Evolutionary conservation across 148 eudicot species (phyloP), one percentile per base, ranked within the genome.

Genomic region (Rhododendron kiyosumense): DNA sequence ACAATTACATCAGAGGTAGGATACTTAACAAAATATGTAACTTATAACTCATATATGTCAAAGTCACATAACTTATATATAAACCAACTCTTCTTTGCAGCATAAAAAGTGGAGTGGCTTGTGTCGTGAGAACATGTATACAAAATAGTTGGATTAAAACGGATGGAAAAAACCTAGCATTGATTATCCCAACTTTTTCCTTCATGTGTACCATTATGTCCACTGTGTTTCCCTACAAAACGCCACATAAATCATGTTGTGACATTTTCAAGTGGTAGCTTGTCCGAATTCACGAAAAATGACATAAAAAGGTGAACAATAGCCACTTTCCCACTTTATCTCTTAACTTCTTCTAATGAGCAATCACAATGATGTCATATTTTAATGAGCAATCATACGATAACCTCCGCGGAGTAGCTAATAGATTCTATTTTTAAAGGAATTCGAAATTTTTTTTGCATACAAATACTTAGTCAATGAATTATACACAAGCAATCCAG

Each of bases 1-100:
- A 71, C 82, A 71, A 49, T 65, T 28, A 46, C 13, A 43, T 63
- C 28, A 43, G 30, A 28, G 30, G 61, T 93, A 77, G 28, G 51
- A 77, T 22, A 5, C 30, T 22, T 41, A 41, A 41, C 49, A 77
- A 77, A 77, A 38, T 20, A 3, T 41, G 9, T 41, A 48, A 18
- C 79, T 38, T 38, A 38, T 38, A 38, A 76, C 45, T 76, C 9
- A 41, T 14, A 38, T 38, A 41, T 20, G 22, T 34, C 65, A 26
- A 80, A 13, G 34, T 32, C 20, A 17, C 36, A 46, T 45, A 46
- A 46, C 57, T 22, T 11, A 2, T 3, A 22, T 46, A 80, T 30
- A 26, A 80, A 80, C 41, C 41, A 38, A 38, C 41, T 38, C 41
- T 38, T 73, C 20, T 34, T 74, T 74, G 45, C 78, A 74, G 2